These are phyloP conservation scores for Eremochloa ophiuroides DNA, from an alignment of 176 grass and related monocot species.

Conservation along the genomic window DNA sequence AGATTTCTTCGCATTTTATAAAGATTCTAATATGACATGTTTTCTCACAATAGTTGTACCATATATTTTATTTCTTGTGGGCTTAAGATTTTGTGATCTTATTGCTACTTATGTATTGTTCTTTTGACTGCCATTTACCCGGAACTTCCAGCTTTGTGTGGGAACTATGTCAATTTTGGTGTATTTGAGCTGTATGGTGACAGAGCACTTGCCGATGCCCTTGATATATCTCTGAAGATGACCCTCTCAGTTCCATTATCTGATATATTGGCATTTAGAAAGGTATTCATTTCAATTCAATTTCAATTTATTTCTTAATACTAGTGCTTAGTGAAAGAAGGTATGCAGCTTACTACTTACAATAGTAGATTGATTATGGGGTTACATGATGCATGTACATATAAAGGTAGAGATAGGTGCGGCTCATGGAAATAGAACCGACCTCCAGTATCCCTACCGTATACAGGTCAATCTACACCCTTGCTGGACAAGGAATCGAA, in stretches of 20 bases:
- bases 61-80: not conserved
- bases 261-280: conserved; percentile 90
- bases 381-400: not conserved
- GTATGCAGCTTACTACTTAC: not conserved
- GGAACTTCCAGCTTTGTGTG: conserved; percentile 69
- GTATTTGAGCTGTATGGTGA: conserved; percentile 99
- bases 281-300: conserved; percentile 45
- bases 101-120: conserved; percentile 21
- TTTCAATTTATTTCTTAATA: conserved; percentile 25
- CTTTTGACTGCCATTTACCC: conserved; percentile 20
- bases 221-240: conserved; percentile 98
- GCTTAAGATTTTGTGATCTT: conserved; percentile 1
- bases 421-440: not conserved
- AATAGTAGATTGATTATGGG: not conserved
- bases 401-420: not conserved
- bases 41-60: not conserved
- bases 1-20: not conserved
- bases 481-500: not conserved
- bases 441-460: no score
- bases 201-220: conserved; percentile 86
- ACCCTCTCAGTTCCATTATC: conserved; percentile 79
- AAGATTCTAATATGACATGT: not conserved
- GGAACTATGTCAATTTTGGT: conserved; percentile 98
- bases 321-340: not conserved
- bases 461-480: not conserved